phyloP scores from a whole-genome alignment of 2,329 filamentous ascomycete species.

The Penicillium brevicompactum region DNA sequence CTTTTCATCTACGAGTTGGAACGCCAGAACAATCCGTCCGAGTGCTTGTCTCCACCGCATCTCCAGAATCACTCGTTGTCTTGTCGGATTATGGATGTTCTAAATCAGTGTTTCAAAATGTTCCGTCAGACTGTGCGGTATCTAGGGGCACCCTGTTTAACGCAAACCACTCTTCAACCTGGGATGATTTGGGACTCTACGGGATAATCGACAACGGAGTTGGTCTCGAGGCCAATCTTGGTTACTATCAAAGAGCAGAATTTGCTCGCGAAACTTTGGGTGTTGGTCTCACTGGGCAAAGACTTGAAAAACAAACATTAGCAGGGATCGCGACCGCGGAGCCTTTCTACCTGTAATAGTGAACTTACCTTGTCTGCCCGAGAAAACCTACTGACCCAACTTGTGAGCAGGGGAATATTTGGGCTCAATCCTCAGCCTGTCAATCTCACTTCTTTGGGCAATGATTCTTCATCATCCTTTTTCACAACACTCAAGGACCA shows the following conservation, averaged over 20 bases:
- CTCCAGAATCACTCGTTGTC: conserved; percentile 72
- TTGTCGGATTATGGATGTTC: conserved; percentile 58
- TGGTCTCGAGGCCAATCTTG: conserved; percentile 18
- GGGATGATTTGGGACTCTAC: conserved; percentile 14
- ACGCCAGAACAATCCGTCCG: conserved; percentile 56
- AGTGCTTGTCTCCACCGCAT: conserved; percentile 65
- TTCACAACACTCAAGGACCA: conserved; percentile 55
- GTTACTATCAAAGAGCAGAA: conserved; percentile 11
- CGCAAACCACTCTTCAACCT: conserved; percentile 11
- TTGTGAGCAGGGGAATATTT: conserved; percentile 41
- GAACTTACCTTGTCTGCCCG: conserved; percentile 37
- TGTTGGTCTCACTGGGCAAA: conserved; percentile 10
- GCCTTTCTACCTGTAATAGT: conserved; percentile 46
- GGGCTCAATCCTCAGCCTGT: conserved; percentile 39
- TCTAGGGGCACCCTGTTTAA: conserved; percentile 16
- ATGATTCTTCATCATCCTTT: conserved; percentile 54
- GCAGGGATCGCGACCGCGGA: conserved; percentile 32
- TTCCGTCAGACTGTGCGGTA: conserved; percentile 14
- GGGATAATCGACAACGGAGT: conserved; percentile 13
- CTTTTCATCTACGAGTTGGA: conserved; percentile 63
- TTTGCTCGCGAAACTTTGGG: conserved; percentile 11
- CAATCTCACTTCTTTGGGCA: conserved; percentile 45
- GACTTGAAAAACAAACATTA: conserved; percentile 14
- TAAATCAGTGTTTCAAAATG: conserved; percentile 51
- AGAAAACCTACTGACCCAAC: conserved; percentile 31